Base-by-base conservation (phyloP, 129 eudicot species). In the Artemisia annua region DNA sequence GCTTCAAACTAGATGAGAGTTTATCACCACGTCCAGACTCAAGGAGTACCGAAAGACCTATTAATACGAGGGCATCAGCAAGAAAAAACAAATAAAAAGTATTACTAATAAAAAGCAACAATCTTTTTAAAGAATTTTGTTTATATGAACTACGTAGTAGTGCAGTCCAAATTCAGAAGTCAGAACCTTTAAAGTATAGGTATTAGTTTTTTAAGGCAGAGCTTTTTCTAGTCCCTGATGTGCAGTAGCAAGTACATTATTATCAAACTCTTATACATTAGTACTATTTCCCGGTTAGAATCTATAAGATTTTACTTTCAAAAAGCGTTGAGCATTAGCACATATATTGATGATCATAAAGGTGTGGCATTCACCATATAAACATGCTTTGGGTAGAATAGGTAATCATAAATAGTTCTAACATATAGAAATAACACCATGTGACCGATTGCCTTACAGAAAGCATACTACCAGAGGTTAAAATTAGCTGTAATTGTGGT, bases 1-100 rank as follows among this genome's bases (percentile, higher is more conserved):
- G 85, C 88, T 85, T 95, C 65, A 84, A 44, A 22, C 28, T 58
- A 50, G 85, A 79, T 43, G 99, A 77, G 62, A 95, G 87, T 75
- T 80, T 86, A 75, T 83, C 84, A 65, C 99, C 99, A 51, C 80
- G 76, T 71, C 99, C 99, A 4, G 94, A 75, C 65, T 81, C 82
- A 63, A 95, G 83, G 81, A 53, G 69, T 22, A 85, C 79, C 67
- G 79, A 79, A 48, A 90, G 82, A 43, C 88, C 99, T 95, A 69
- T 52, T 61, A 51, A 53, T 68, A 68, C 3, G 67, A 16, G 43
- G 46, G 28, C 48, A 57, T 67, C 52, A 66, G 17, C 49, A 22
- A 14, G 67, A 52, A 75, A 11, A 54, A 22, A 66, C 32, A 56
- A 24, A 49, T n/a, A 35, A 70, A 11, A 66, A 14, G 8, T 32